Conservation (phyloP, 176 grass and related monocot genomes). For the Zea luxurians region DNA sequence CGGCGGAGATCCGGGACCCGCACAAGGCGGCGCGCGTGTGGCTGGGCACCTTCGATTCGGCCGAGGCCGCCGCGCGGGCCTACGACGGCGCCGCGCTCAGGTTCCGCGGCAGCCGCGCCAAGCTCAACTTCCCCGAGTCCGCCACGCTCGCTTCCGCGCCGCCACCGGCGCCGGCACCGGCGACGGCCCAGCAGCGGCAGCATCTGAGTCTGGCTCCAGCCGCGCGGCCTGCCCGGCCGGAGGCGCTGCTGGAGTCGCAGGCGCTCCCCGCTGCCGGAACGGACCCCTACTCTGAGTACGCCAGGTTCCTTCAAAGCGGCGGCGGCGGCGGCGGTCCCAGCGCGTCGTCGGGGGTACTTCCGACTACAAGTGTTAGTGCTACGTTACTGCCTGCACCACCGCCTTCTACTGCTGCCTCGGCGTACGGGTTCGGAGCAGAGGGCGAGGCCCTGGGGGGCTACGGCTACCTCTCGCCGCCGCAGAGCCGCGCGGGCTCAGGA, state of each 20-base stretch:
- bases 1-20: constrained; percentile 85
- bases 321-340: not conserved
- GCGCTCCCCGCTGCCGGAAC: not conserved
- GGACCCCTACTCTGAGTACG: constrained; percentile 29
- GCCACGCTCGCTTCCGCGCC: constrained; percentile 28
- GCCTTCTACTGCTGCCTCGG: not conserved
- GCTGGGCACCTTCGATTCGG: constrained; percentile 86
- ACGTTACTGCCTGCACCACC: not conserved
- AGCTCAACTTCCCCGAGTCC: constrained; percentile 68
- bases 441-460: not conserved
- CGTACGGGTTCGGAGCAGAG: constrained; percentile 19
- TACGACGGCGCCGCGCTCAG: constrained; percentile 80
- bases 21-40: constrained; percentile 82
- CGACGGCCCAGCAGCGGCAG: not conserved
- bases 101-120: constrained; percentile 73
- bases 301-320: constrained; percentile 17
- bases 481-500: not conserved
- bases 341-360: not conserved
- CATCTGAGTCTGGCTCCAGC: not conserved
- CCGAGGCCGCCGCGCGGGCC: constrained; percentile 74
- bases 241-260: constrained; percentile 43
- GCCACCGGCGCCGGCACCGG: no score
- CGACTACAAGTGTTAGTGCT: not conserved
- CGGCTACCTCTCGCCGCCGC: not conserved
- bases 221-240: not conserved